A percentile compares a stretch with the other conserved stretches of the same genome.
Conservation (phyloP, 345 rosid genomes). For the Murraya koenigii region DNA sequence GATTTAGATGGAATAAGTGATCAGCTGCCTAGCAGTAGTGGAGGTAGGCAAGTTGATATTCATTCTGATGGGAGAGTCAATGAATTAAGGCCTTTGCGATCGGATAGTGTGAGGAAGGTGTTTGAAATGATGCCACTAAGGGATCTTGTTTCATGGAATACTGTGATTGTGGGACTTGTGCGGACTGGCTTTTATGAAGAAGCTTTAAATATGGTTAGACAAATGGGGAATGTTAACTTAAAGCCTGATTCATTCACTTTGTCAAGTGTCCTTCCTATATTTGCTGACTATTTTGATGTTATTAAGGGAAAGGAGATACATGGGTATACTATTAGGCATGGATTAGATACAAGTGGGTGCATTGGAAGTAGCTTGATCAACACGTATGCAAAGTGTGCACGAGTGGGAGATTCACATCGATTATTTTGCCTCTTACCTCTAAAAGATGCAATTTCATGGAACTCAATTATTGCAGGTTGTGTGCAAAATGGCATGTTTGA, state of each 20-base stretch:
- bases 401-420: slow-evolving; percentile 43
- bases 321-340: slow-evolving; percentile 64
- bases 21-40: background rate
- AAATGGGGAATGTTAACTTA: slow-evolving; percentile 52
- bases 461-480: slow-evolving; percentile 67
- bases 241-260: slow-evolving; percentile 80
- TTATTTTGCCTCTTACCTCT: slow-evolving; percentile 45
- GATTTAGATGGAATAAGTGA: background rate
- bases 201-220: slow-evolving; percentile 63
- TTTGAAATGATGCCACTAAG: slow-evolving; percentile 70
- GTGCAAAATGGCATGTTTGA: slow-evolving; percentile 70
- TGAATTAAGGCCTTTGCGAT: slow-evolving; percentile 9
- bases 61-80: background rate
- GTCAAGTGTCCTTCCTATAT: slow-evolving; percentile 75
- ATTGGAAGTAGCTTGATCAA: slow-evolving; percentile 75
- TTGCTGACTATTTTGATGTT: slow-evolving; percentile 59
- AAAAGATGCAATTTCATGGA: slow-evolving; percentile 72
- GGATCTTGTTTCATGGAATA: slow-evolving; percentile 85
- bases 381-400: slow-evolving; percentile 75
- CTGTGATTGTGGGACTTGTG: slow-evolving; percentile 64
- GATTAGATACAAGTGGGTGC: slow-evolving; percentile 44
- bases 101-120: slow-evolving; percentile 50
- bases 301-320: slow-evolving; percentile 78
- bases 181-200: slow-evolving; percentile 64
- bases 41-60: background rate